These are phyloP conservation scores for bread wheat (Triticum aestivum) DNA, from an alignment of 176 grass and related monocot genomes.

Conservation along the genomic window DNA sequence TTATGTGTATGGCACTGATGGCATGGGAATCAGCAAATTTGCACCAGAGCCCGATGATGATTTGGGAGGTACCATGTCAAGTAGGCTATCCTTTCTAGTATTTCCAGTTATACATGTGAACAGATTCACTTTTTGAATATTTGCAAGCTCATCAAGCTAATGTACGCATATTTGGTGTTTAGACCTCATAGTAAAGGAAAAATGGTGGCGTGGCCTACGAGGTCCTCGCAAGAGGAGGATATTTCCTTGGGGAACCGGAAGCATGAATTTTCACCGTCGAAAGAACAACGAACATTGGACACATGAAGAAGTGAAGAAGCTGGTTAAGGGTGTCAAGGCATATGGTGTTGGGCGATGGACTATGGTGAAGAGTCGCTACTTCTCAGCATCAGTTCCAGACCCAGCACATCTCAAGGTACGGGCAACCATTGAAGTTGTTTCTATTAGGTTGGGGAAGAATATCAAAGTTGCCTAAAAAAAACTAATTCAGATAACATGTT, in stretches of 20 bases:
- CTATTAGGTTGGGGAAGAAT: background rate
- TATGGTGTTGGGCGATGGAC: constrained; percentile 4
- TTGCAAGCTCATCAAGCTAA: background rate
- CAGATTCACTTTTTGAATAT: background rate
- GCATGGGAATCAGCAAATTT: background rate
- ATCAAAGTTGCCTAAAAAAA: background rate
- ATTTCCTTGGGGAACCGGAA: background rate
- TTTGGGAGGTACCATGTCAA: background rate
- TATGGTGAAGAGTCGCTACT: background rate
- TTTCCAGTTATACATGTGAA: background rate
- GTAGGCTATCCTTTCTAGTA: background rate
- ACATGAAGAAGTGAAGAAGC: background rate
- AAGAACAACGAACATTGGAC: constrained; percentile 31
- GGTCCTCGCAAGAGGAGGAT: background rate
- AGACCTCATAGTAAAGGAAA: background rate
- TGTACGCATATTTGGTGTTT: background rate
- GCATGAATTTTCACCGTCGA: background rate
- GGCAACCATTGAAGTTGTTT: background rate
- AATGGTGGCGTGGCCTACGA: background rate
- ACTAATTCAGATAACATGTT: background rate
- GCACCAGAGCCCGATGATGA: background rate
- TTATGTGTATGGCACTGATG: background rate
- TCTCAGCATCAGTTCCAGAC: background rate
- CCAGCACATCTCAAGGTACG: constrained; percentile 26
- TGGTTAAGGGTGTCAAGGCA: background rate